Conservation (phyloP, 805 yeast genomes). For the Torulaspora franciscae region DNA sequence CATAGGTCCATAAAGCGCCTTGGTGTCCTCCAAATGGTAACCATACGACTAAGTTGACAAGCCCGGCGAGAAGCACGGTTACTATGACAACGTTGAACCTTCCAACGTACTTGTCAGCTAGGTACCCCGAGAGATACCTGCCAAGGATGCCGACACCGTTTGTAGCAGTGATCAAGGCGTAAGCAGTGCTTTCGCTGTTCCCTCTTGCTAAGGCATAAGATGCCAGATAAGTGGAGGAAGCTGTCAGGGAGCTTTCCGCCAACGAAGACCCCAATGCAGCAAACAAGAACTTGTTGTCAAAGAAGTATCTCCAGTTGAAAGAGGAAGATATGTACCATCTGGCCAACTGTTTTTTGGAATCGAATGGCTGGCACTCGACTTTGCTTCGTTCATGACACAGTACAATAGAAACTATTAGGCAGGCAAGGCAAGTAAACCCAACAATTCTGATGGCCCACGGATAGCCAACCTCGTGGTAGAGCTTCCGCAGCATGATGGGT, state of each 20-base stretch:
- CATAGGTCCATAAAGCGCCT: constrained; percentile 42
- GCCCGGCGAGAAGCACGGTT: constrained; percentile 34
- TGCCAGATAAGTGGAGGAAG: constrained; percentile 47
- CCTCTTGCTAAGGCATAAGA: constrained; percentile 51
- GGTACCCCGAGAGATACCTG: constrained; percentile 42
- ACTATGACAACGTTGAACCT: constrained; percentile 48
- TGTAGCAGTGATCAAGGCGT: constrained; percentile 44
- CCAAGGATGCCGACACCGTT: constrained; percentile 46
- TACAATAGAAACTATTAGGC: constrained; percentile 36
- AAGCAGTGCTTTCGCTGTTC: constrained; percentile 40
- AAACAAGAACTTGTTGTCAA: constrained; percentile 42
- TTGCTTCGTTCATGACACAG: constrained; percentile 41
- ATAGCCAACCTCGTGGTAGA: constrained; percentile 50
- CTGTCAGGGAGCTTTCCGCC: constrained; percentile 45
- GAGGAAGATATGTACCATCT: constrained; percentile 30
- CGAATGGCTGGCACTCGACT: constrained; percentile 34
- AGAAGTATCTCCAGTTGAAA: constrained; percentile 36
- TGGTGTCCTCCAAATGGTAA: constrained; percentile 39
- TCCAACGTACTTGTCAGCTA: constrained; percentile 45
- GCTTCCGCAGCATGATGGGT: constrained; percentile 48
- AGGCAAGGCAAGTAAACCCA: constrained; percentile 44
- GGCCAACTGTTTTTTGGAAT: constrained; percentile 33
- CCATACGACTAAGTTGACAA: constrained; percentile 40
- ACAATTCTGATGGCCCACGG: constrained; percentile 56
- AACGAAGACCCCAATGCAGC: constrained; percentile 43